A percentile compares a stretch with the other conserved stretches of the same genome.
Evolutionary conservation across 306 rosid species (phyloP).

Genomic region (Aeschynomene evenia): DNA sequence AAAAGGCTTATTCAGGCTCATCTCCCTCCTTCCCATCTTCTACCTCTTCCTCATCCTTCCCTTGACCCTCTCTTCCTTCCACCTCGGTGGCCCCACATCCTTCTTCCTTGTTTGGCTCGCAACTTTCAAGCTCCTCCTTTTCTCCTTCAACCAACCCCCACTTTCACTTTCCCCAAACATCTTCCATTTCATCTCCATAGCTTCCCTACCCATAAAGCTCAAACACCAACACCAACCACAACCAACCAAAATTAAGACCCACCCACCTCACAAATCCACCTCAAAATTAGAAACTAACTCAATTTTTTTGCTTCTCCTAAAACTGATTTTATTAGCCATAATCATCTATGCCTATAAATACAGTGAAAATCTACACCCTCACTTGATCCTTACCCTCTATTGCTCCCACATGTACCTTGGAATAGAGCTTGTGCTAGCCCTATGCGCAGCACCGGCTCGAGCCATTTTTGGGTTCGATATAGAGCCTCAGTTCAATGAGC

Average conservation of each 20-base stretch:
- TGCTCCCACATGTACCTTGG: constrained; percentile 55
- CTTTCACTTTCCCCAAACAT: constrained; percentile 37
- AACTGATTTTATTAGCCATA: constrained; percentile 35
- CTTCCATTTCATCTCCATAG: constrained; percentile 54
- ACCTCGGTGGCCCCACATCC: constrained; percentile 36
- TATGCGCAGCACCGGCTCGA: constrained; percentile 40
- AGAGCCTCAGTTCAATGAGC: constrained; percentile 69
- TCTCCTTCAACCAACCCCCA: constrained; percentile 56
- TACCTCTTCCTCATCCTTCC: constrained; percentile 43
- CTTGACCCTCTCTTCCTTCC: constrained; percentile 28
- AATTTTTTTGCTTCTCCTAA: constrained; percentile 16
- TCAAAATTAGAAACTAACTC: background rate
- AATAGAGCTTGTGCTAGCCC: constrained; percentile 42
- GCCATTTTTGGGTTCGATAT: constrained; percentile 41
- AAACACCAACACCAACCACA: background rate
- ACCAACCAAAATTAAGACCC: background rate
- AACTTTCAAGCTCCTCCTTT: constrained; percentile 46
- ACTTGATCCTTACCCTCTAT: constrained; percentile 34
- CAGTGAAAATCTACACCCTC: constrained; percentile 35
- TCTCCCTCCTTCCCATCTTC: constrained; percentile 43
- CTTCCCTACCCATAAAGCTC: constrained; percentile 64
- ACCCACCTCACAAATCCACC: background rate
- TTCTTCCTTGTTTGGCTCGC: constrained; percentile 55
- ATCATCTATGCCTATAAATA: constrained; percentile 35
- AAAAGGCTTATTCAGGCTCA: constrained; percentile 32